Conservation (phyloP, 1,139 yeast genomes). For the Geotrichum restrictum region DNA sequence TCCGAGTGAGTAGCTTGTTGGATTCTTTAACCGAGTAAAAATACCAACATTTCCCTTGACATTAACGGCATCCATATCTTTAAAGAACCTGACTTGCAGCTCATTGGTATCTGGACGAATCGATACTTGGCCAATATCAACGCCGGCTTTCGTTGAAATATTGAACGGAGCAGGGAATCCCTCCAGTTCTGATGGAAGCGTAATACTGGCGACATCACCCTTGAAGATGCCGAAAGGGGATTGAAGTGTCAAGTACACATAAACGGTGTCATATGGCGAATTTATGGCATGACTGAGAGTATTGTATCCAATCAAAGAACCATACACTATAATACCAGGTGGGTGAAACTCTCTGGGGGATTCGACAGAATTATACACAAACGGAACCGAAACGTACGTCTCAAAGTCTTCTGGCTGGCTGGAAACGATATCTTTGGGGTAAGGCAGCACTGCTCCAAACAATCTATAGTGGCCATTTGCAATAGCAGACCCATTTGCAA, state of each 20-base stretch:
- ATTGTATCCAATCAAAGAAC: constrained; percentile 10
- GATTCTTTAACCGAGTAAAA: constrained; percentile 9
- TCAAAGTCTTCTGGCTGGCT: constrained; percentile 11
- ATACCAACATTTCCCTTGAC: constrained; percentile 6
- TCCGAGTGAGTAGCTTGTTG: constrained; percentile 1
- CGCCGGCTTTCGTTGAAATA: constrained; percentile 8
- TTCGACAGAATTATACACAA: not conserved
- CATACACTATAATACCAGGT: constrained; percentile 3
- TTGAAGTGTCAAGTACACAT: constrained; percentile 3
- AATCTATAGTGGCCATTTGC: constrained; percentile 12
- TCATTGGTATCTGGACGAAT: constrained; percentile 11
- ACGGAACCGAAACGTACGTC: constrained; percentile 5
- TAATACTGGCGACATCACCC: constrained; percentile 12
- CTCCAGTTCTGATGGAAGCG: constrained; percentile 9
- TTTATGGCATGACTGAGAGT: constrained; percentile 1
- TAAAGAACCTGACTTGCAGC: not conserved
- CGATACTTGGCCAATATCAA: constrained; percentile 10
- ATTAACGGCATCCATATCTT: not conserved
- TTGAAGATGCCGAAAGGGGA: constrained; percentile 12
- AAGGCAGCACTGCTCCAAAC: constrained; percentile 15
- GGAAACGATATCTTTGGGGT: constrained; percentile 15
- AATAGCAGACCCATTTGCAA: constrained; percentile 14
- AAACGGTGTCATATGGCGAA: constrained; percentile 16
- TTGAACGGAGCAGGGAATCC: constrained; percentile 13
- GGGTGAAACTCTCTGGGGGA: not conserved